Evolutionary conservation across 352 stramenopile genomes (phyloP), one percentile per base, ranked within the genome.

Genomic region (Phytophthora capsici): DNA sequence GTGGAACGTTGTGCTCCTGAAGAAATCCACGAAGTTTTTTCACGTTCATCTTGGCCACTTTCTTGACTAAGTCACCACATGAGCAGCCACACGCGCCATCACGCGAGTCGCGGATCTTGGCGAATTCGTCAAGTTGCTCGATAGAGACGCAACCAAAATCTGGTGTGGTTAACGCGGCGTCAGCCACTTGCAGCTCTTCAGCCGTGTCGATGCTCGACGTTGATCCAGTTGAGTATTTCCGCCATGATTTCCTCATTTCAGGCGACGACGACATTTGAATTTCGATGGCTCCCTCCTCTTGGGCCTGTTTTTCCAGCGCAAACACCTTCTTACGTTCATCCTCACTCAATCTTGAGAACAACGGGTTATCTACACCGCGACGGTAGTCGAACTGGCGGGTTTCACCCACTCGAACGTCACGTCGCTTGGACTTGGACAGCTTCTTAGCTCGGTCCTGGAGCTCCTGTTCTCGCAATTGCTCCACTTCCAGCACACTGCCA

Each of bases 301-400:
- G 58, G 6, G 48, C 28, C 30, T 63, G 46, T 44, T 69, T 74
- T 49, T 80, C 75, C 50, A 80, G 41, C 13, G 66, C 75, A 51
- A 95, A 90, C 0, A 95, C 64, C 36, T 84, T 63, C 46, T 90
- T 89, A 22, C 87, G 83, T 55, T 94, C 82, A 8, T 73, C 58
- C 52, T 95, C 87, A 17, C 54, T 88, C 54, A 95, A 57, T 5
- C 87, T 77, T 22, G 73, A 64, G 57, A 95, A 91, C n/a, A 93
- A 71, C n/a, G 86, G 86, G 43, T 94, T 94, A 32, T 87, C 74
- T 16, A 75, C 66, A 9, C 86, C 84, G n/a, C 74, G 72, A 41
- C 75, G 77, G 59, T 94, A 94, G 65, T 94, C 86, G 37, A 94
- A 94, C 60, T 94, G 86, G 8, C 86, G 80, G 10, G 86, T 94